Evolutionary conservation across 495 filamentous ascomycete species (phyloP).

Genomic region (Rhypophila decipiens): DNA sequence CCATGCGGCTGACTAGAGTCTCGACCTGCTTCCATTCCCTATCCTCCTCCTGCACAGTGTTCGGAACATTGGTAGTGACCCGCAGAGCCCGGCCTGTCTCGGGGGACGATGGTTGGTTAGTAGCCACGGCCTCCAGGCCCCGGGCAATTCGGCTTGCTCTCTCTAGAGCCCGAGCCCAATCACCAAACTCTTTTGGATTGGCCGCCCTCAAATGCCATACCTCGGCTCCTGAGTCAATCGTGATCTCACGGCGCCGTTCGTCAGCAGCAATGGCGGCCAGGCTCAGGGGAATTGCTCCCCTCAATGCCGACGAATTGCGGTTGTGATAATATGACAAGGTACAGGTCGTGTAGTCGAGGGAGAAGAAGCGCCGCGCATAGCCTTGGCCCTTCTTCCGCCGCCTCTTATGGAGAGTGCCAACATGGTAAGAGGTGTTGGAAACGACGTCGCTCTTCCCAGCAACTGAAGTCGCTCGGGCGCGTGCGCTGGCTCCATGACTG

Average conservation of each 20-base stretch:
- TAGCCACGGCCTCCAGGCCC: slow-evolving; percentile 32
- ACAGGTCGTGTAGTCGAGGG: slow-evolving; percentile 82
- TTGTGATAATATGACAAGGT: slow-evolving; percentile 96
- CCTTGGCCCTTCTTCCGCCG: slow-evolving; percentile 89
- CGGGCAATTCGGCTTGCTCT: slow-evolving; percentile 57
- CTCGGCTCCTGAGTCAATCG: slow-evolving; percentile 93
- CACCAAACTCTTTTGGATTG: slow-evolving; percentile 73
- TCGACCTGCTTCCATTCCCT: slow-evolving; percentile 82
- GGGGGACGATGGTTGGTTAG: slow-evolving; percentile 16
- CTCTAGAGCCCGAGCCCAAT: slow-evolving; percentile 83
- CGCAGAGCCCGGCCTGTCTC: neutral
- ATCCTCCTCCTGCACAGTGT: slow-evolving; percentile 53
- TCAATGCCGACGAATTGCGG: slow-evolving; percentile 78
- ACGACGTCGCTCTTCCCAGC: slow-evolving; percentile 27
- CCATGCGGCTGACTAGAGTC: slow-evolving; percentile 69
- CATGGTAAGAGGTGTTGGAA: slow-evolving; percentile 50
- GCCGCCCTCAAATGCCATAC: slow-evolving; percentile 91
- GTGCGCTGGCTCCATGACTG: slow-evolving; percentile 31
- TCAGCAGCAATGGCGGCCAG: slow-evolving; percentile 86
- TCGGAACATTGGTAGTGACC: slow-evolving; percentile 9
- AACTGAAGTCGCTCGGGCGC: slow-evolving; percentile 22
- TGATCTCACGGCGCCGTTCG: slow-evolving; percentile 81
- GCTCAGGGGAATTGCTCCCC: slow-evolving; percentile 86
- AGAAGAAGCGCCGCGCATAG: slow-evolving; percentile 89
- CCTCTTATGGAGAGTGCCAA: slow-evolving; percentile 79